Evolutionary conservation across 163 green algal genomes (phyloP).

Genomic region (Chlorella variabilis): DNA sequence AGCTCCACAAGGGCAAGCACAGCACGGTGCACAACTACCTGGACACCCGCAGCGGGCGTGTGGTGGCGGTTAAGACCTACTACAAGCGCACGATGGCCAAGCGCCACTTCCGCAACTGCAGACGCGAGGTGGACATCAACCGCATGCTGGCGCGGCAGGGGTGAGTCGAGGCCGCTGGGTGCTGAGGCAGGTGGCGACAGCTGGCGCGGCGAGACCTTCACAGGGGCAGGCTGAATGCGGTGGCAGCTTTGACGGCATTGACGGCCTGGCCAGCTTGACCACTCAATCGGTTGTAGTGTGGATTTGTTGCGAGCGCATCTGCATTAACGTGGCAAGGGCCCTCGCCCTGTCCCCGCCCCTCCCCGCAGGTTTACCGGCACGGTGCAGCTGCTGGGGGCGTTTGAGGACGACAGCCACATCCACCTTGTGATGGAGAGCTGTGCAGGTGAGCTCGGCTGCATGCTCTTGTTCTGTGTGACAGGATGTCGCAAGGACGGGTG

Average conservation of each 20-base stretch:
- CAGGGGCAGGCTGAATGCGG: too few species aligned
- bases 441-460: slow-evolving; percentile 5
- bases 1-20: slow-evolving; percentile 38
- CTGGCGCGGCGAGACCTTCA: too few species aligned
- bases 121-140: slow-evolving; percentile 16
- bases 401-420: slow-evolving; percentile 35
- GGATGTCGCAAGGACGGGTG: too few species aligned
- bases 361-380: slow-evolving; percentile 28
- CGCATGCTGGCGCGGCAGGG: slow-evolving; percentile 22
- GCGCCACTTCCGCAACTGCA: slow-evolving; percentile 19
- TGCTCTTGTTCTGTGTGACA: too few species aligned
- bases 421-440: slow-evolving; percentile 27
- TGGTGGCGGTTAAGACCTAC: slow-evolving; percentile 31
- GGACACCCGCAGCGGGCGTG: neutral
- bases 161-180: neutral
- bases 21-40: slow-evolving; percentile 7
- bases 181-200: too few species aligned
- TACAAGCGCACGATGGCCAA: slow-evolving; percentile 21
- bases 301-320: too few species aligned
- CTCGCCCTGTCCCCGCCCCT: too few species aligned
- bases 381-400: slow-evolving; percentile 30
- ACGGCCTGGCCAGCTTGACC: too few species aligned
- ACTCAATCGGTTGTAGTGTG: neutral
- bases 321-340: too few species aligned
- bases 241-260: too few species aligned